Percentiles rank a stretch among this genome's conserved stretches.
Conservation (phyloP, 1,284 basidiomycete species). For the Lignosus rhinocerotis region DNA sequence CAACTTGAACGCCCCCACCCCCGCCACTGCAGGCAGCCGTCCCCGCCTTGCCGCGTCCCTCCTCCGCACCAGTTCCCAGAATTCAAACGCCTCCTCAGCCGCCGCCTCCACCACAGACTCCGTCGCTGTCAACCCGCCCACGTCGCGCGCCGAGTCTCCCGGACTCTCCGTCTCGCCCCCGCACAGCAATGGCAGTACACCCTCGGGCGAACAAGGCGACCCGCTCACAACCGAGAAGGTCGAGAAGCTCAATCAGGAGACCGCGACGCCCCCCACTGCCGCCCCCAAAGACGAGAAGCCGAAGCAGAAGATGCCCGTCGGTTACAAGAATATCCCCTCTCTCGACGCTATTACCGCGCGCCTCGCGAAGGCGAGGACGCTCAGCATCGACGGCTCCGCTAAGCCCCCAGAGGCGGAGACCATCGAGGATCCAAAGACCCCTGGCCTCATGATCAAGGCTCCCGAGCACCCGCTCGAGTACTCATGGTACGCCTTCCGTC, state of each 20-base stretch:
- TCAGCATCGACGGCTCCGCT: constrained; percentile 71
- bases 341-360: constrained; percentile 80
- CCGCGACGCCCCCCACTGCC: constrained; percentile 4
- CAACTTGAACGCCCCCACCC: constrained; percentile 43
- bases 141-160: constrained; percentile 62
- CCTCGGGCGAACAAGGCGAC: constrained; percentile 40
- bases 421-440: constrained; percentile 78
- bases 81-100: constrained; percentile 28
- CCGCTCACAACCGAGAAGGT: constrained; percentile 48
- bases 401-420: constrained; percentile 74
- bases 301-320: constrained; percentile 56
- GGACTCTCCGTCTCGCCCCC: constrained; percentile 49
- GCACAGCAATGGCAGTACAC: constrained; percentile 38
- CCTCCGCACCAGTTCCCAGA: constrained; percentile 64
- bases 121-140: constrained; percentile 58
- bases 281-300: constrained; percentile 27
- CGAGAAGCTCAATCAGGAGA: constrained; percentile 30
- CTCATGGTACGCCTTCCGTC: constrained; percentile 59
- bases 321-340: constrained; percentile 84
- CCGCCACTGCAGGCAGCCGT: constrained; percentile 45
- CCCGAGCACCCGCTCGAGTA: constrained; percentile 85
- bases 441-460: constrained; percentile 68
- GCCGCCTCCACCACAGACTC: constrained; percentile 57
- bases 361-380: constrained; percentile 62
- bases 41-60: constrained; percentile 74